Base-by-base conservation (phyloP, 768 basidiomycete species). In the Boletus edulis region DNA sequence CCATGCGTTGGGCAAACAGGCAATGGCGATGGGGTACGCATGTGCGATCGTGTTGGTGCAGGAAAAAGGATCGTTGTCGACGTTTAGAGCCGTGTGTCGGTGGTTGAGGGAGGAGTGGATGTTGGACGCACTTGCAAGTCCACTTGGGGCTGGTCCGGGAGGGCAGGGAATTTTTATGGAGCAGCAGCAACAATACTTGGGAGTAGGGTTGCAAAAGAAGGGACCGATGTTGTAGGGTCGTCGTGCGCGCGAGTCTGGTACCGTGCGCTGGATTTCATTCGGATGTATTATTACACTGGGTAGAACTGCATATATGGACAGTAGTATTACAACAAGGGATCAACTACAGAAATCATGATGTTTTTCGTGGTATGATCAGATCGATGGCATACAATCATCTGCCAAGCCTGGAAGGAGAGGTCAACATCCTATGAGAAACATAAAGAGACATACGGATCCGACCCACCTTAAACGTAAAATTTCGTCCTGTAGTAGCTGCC, bases 1-100 rank as follows among this genome's bases (percentile, higher is more conserved):
- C 38, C 60, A 68, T 44, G 71, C 62, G 47, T 42, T 63, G 56
- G 63, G 61, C 35, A 70, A 62, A 44, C 67, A 69, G 5, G 48
- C 51, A 32, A 64, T 67, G 32, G 52, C 56, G 32, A 49, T 52
- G 11, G 69, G 64, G n/a, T 82, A 76, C 60, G 68, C 76, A 52
- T 89, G 88, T 41, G 84, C 83, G 41, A 81, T 95, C 57, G 84
- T 85, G 51, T 74, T 98, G 62, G 80, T 90, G 22, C 86, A 91
- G 59, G 94, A 97, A 76, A 97, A 94, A 71, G 95, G 95, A 24
- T 91, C 93, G 7, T 79, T 89, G 66, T 87, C 91, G 51, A 86
- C 89, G 44, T 96, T 97, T 76, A 87, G 85, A 70, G 74, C 79
- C 6, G 77, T 94, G 12, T 91, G 87, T 76, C 81, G 81, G 65